These are phyloP conservation scores for Flaveria linearis DNA, from an alignment of 129 eudicot genomes.

Conservation along the genomic window DNA sequence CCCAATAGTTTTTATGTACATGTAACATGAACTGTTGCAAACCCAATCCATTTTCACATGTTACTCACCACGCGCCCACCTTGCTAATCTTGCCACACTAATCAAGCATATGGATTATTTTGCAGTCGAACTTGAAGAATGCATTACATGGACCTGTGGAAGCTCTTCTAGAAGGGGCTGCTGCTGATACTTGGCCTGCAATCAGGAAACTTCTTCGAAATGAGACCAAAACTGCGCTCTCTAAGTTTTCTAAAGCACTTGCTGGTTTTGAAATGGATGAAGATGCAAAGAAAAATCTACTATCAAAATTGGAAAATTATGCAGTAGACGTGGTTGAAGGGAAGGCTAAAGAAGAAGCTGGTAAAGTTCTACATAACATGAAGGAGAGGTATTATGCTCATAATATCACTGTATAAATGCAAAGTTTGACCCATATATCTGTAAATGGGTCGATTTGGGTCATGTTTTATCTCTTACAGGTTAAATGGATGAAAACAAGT, in stretches of 20 bases:
- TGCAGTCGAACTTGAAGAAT: slow-evolving; percentile 59
- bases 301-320: slow-evolving; percentile 55
- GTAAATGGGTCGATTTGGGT: neutral
- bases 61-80: neutral
- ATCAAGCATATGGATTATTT: neutral
- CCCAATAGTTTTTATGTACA: no score
- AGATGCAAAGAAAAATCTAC: slow-evolving; percentile 52
- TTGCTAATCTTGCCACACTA: slow-evolving; percentile 13
- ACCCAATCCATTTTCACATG: neutral
- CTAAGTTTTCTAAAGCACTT: slow-evolving; percentile 67
- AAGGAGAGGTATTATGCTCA: slow-evolving; percentile 60
- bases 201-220: slow-evolving; percentile 78
- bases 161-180: slow-evolving; percentile 81
- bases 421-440: neutral
- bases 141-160: slow-evolving; percentile 81
- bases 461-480: neutral
- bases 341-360: slow-evolving; percentile 86
- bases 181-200: slow-evolving; percentile 85
- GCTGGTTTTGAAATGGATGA: slow-evolving; percentile 78
- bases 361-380: slow-evolving; percentile 73
- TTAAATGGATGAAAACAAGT: neutral
- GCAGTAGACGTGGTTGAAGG: slow-evolving; percentile 75
- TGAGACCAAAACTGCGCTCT: slow-evolving; percentile 63
- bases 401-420: slow-evolving; percentile 17
- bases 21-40: neutral